phyloP scores from a whole-genome alignment of 805 yeast species.

The Kodamaea jinghongensis region DNA sequence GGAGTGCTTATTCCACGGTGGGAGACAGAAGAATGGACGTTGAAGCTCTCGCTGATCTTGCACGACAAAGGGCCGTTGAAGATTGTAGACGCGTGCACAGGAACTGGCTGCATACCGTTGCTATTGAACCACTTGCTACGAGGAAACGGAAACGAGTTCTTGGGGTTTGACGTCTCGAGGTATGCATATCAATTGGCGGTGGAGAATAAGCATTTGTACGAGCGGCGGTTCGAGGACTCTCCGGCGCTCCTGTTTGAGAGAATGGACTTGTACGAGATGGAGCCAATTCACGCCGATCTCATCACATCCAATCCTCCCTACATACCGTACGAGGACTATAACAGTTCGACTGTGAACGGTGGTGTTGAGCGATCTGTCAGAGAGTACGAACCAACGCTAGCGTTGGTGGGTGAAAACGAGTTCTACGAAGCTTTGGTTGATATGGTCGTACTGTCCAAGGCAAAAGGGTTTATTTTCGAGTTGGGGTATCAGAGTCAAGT shows the following conservation, averaged over 20 bases:
- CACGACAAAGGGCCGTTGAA: conserved; percentile 13
- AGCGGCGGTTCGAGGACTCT: background rate
- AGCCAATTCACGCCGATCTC: conserved; percentile 39
- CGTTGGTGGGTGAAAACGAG: conserved; percentile 75
- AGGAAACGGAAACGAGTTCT: conserved; percentile 17
- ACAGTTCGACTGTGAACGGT: conserved; percentile 22
- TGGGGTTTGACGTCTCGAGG: conserved; percentile 57
- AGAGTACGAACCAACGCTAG: conserved; percentile 69
- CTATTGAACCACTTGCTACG: conserved; percentile 32
- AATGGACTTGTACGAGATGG: conserved; percentile 1
- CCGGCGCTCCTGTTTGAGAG: background rate
- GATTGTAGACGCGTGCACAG: conserved; percentile 76
- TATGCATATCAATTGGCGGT: conserved; percentile 51
- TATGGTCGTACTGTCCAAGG: conserved; percentile 39
- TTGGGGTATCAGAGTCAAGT: conserved; percentile 66
- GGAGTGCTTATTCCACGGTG: conserved; percentile 86
- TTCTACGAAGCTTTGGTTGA: conserved; percentile 60
- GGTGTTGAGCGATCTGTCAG: conserved; percentile 66
- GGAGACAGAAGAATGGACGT: conserved; percentile 94
- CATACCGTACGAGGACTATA: conserved; percentile 50
- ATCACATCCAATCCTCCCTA: conserved; percentile 92
- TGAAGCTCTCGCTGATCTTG: conserved; percentile 32
- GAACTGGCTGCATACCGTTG: conserved; percentile 83
- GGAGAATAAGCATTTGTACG: conserved; percentile 34
- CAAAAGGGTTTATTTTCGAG: conserved; percentile 71